Conservation (phyloP, 2,329 filamentous ascomycete species). For the Arthrinium phaeospermum region DNA sequence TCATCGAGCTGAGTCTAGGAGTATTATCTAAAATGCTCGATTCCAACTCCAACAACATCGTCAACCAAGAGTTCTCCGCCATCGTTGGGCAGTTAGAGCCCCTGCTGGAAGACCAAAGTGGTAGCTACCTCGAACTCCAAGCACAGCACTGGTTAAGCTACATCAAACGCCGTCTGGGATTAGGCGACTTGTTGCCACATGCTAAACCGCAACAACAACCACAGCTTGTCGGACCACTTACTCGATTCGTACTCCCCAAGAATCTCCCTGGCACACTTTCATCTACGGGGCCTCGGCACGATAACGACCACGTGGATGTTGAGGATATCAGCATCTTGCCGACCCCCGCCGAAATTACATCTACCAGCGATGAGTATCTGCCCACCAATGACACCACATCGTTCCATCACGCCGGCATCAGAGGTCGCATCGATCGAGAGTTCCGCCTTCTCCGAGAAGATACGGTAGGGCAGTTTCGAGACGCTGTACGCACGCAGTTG, state of each 20-base stretch:
- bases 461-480: conserved; percentile 57
- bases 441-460: conserved; percentile 63
- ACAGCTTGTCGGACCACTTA: conserved; percentile 25
- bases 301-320: conserved; percentile 57
- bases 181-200: conserved; percentile 33
- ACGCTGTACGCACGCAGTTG: conserved; percentile 50
- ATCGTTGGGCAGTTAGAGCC: conserved; percentile 24
- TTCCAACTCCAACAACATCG: conserved; percentile 42
- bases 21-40: conserved; percentile 43
- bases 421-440: conserved; percentile 57
- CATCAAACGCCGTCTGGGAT: conserved; percentile 37
- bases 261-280: conserved; percentile 44
- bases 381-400: conserved; percentile 45
- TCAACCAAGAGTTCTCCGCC: conserved; percentile 35
- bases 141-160: conserved; percentile 39
- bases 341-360: conserved; percentile 53
- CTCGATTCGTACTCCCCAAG: conserved; percentile 38
- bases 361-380: conserved; percentile 49
- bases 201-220: conserved; percentile 21
- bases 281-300: conserved; percentile 45
- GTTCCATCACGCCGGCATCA: conserved; percentile 49
- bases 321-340: conserved; percentile 54
- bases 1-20: conserved; percentile 33
- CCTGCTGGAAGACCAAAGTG: conserved; percentile 18
- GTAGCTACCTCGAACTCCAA: conserved; percentile 29